Evolutionary conservation across 768 basidiomycete genomes (phyloP).

Genomic region (Rubroboletus pulcherrimus): DNA sequence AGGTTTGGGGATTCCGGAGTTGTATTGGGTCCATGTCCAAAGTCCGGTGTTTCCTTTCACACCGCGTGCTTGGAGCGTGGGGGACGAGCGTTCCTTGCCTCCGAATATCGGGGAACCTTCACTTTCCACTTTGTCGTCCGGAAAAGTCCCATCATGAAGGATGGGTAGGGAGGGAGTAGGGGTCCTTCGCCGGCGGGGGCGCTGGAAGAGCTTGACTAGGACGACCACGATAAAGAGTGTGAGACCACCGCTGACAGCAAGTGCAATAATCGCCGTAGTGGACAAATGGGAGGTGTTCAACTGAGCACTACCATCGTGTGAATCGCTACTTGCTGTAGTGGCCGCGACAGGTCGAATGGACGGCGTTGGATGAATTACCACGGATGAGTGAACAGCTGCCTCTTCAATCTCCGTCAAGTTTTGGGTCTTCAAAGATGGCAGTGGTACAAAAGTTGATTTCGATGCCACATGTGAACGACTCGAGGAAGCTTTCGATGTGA

Average conservation of each 20-base stretch:
- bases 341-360: constrained; percentile 2
- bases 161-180: constrained; percentile 77
- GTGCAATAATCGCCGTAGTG: constrained; percentile 46
- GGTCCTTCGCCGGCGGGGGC: constrained; percentile 48
- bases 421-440: constrained; percentile 26
- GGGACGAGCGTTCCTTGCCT: constrained; percentile 61
- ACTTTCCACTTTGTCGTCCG: constrained; percentile 41
- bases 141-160: constrained; percentile 51
- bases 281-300: constrained; percentile 36
- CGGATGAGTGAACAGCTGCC: constrained; percentile 13
- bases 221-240: constrained; percentile 48
- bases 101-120: constrained; percentile 75
- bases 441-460: constrained; percentile 26
- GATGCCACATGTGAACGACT: constrained; percentile 12
- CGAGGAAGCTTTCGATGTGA: constrained; percentile 16
- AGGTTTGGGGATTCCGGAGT: constrained; percentile 34
- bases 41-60: constrained; percentile 41
- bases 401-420: constrained; percentile 24
- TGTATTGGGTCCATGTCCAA: constrained; percentile 59
- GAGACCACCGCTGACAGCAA: constrained; percentile 50
- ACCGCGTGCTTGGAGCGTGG: constrained; percentile 21
- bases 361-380: background rate
- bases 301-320: constrained; percentile 9
- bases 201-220: constrained; percentile 43
- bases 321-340: background rate